Base-by-base conservation (phyloP, 768 basidiomycete species). In the Tulasnella sp. region DNA sequence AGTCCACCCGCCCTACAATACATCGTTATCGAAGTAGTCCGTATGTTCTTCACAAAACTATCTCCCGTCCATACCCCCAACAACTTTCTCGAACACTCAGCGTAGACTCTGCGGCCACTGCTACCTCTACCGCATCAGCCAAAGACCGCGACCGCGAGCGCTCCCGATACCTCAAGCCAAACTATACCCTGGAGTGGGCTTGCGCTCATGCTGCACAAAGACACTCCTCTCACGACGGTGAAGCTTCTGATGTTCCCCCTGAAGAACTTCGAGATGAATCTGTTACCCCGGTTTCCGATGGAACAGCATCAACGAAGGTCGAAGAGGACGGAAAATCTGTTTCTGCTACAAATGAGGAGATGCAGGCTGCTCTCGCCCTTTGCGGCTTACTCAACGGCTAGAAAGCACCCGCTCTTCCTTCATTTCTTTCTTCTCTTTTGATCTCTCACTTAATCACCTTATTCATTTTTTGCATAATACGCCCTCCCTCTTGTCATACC, bases 341-440 rank as follows among this genome's bases (percentile, higher is more conserved):
- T 45, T 59, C 55, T 42, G 8, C 12, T 10, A 49, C 0, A 16
- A 25, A 40, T 6, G 48, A 50, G 27, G 48, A 50, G 48, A 50
- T 50, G 48, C 48, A 50, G 24, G 48, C 48, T 24, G 48, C 48
- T 10, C 31, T 50, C 37, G 48, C 48, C n/a, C 39, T 50, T 5
- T 50, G 48, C 33, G 48, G 35, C 35, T 25, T 50, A 27, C 24
- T 50, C 5, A n/a, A 50, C 22, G 28, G 48, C 24, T 50, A n/a
- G 22, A 8, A n/a, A 7, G 43, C 27, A 22, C 12, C 43, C 27
- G 5, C 27, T 45, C 27, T 6, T 5, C 43, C 40, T 42, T 42
- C 40, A 12, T n/a, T n/a, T n/a, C n/a, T n/a, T n/a, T n/a, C n/a
- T n/a, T n/a, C n/a, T n/a, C n/a, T n/a, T n/a, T n/a, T n/a, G n/a